phyloP scores from a whole-genome alignment of 208 protist genomes.

The Acanthamoeba healyi region DNA sequence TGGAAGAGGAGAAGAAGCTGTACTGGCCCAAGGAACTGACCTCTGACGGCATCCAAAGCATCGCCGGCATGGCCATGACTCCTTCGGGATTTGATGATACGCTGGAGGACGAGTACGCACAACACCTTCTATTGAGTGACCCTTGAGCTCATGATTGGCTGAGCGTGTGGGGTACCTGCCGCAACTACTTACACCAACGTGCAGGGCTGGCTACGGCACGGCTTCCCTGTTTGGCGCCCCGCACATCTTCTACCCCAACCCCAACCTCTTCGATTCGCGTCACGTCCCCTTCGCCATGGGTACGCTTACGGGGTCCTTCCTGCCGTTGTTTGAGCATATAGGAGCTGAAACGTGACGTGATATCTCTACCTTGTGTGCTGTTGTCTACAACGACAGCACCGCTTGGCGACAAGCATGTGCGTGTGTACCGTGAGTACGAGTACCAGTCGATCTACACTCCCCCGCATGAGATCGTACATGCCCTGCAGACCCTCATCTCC shows the following conservation, averaged over 20 bases:
- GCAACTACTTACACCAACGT: not conserved
- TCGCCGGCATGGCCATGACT: constrained; percentile 39
- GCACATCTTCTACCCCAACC: constrained; percentile 64
- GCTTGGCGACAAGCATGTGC: constrained; percentile 23
- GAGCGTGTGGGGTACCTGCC: too few relatives aligned
- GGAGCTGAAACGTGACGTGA: too few relatives aligned
- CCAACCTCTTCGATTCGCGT: constrained; percentile 35
- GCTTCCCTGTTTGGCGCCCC: constrained; percentile 43
- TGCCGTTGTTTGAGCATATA: too few relatives aligned
- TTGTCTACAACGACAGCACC: not conserved
- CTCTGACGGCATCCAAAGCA: constrained; percentile 15
- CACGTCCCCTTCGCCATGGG: constrained; percentile 49
- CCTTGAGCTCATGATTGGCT: not conserved
- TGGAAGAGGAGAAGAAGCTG: not conserved
- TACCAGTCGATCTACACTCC: constrained; percentile 63
- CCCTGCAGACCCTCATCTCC: constrained; percentile 62
- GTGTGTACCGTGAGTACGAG: constrained; percentile 65
- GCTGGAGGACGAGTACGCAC: constrained; percentile 62
- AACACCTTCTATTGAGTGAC: not conserved
- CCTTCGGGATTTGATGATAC: constrained; percentile 70
- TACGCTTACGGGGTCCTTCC: too few relatives aligned
- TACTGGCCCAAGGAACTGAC: constrained; percentile 61
- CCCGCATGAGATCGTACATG: constrained; percentile 49
- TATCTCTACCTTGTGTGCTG: too few relatives aligned
- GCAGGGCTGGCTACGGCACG: constrained; percentile 53